phyloP scores from a whole-genome alignment of 2,329 filamentous ascomycete genomes.

The Clonostachys sp. region DNA sequence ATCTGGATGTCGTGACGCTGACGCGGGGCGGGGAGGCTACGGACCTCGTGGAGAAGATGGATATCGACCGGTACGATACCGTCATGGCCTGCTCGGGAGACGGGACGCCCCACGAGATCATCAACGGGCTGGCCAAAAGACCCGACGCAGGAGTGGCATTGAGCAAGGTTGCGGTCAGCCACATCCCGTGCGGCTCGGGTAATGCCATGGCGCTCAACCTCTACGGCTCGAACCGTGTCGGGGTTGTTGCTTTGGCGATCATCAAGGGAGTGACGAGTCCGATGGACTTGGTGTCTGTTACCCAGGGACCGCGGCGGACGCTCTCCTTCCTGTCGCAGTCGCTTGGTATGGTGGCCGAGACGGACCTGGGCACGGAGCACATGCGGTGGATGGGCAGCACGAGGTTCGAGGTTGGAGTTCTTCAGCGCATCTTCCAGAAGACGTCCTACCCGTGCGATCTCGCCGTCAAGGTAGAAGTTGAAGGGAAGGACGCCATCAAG shows the following conservation, averaged over 20 bases:
- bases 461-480: constrained; percentile 76
- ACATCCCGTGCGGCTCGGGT: constrained; percentile 88
- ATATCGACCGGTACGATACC: constrained; percentile 78
- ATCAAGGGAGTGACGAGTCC: constrained; percentile 84
- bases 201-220: constrained; percentile 92
- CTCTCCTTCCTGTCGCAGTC: constrained; percentile 90
- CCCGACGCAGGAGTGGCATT: constrained; percentile 72
- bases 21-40: constrained; percentile 71
- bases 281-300: constrained; percentile 82
- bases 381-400: constrained; percentile 88
- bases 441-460: constrained; percentile 86
- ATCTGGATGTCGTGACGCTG: constrained; percentile 70
- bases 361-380: constrained; percentile 84
- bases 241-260: constrained; percentile 73
- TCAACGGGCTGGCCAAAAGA: constrained; percentile 83
- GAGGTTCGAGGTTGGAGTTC: constrained; percentile 80
- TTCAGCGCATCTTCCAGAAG: constrained; percentile 71
- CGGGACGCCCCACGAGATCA: constrained; percentile 86
- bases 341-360: constrained; percentile 85
- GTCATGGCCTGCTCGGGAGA: constrained; percentile 89
- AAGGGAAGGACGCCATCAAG: constrained; percentile 69
- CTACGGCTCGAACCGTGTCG: constrained; percentile 73
- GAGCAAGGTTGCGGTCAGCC: constrained; percentile 71
- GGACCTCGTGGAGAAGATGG: constrained; percentile 69
- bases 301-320: constrained; percentile 68